A percentile compares a stretch with the other conserved stretches of the same genome.
Evolutionary conservation across 441 rosid species (phyloP).

Genomic region (Syzygium malaccense): DNA sequence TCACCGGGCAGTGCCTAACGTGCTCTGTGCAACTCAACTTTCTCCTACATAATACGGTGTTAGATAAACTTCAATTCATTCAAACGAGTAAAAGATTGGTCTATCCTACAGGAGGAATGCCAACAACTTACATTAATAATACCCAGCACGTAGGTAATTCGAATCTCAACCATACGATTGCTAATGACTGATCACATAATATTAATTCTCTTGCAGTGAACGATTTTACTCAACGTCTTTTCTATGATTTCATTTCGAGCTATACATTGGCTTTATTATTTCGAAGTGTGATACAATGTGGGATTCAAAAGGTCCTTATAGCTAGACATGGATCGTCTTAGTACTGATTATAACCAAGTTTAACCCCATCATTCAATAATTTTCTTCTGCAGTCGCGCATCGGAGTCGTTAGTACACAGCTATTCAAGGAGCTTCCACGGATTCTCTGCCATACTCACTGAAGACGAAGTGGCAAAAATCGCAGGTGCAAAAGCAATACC

Average conservation of each 20-base stretch:
- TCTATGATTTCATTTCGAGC: neutral
- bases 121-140: neutral
- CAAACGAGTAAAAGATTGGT: neutral
- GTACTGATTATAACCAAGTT: neutral
- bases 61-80: neutral
- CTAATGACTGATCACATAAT: neutral
- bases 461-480: neutral
- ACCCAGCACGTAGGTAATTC: neutral
- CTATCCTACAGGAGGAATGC: neutral
- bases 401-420: neutral
- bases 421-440: neutral
- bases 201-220: neutral
- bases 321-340: neutral
- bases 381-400: neutral
- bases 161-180: neutral
- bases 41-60: neutral
- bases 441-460: neutral
- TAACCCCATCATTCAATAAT: neutral
- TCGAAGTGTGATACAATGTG: neutral
- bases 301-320: neutral
- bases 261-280: neutral
- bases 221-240: neutral
- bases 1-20: neutral
- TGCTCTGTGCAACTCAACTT: neutral
- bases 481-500: neutral